Conservation (phyloP, 2,329 filamentous ascomycete genomes). For the Xylariaceae sp. region DNA sequence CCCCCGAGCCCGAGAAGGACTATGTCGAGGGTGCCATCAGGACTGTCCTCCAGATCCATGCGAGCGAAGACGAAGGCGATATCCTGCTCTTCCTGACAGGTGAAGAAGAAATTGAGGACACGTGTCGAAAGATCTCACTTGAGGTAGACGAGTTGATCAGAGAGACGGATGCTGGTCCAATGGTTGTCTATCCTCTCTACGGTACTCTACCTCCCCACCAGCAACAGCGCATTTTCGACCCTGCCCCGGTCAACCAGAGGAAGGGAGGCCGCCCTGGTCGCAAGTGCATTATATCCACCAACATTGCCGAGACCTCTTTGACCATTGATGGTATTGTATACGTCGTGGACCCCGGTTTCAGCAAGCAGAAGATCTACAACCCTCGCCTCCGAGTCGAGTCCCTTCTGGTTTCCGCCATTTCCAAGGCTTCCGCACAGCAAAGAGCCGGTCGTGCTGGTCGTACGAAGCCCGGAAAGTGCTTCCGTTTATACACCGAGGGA, state of each 20-base stretch:
- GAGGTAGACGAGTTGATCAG: conserved; percentile 89
- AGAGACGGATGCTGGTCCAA: conserved; percentile 85
- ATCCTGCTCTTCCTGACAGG: conserved; percentile 93
- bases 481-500: conserved; percentile 89
- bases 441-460: conserved; percentile 98
- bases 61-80: conserved; percentile 86
- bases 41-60: conserved; percentile 95
- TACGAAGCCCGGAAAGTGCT: conserved; percentile 97
- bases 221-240: conserved; percentile 93
- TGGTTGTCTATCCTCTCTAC: conserved; percentile 90
- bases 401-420: conserved; percentile 94
- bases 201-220: conserved; percentile 87
- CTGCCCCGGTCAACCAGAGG: conserved; percentile 69
- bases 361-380: conserved; percentile 99
- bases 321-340: conserved; percentile 99
- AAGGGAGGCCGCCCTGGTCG: conserved; percentile 81
- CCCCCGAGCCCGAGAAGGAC: conserved; percentile 89
- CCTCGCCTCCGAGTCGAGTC: conserved; percentile 95
- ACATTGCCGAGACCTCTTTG: conserved; percentile 95
- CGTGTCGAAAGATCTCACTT: conserved; percentile 82
- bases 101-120: conserved; percentile 98
- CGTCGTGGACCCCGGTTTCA: conserved; percentile 98
- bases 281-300: conserved; percentile 91
- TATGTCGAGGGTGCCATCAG: conserved; percentile 94
- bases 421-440: conserved; percentile 95